Conservation (phyloP, 495 filamentous ascomycete genomes). For the Tuber umbilicatum region DNA sequence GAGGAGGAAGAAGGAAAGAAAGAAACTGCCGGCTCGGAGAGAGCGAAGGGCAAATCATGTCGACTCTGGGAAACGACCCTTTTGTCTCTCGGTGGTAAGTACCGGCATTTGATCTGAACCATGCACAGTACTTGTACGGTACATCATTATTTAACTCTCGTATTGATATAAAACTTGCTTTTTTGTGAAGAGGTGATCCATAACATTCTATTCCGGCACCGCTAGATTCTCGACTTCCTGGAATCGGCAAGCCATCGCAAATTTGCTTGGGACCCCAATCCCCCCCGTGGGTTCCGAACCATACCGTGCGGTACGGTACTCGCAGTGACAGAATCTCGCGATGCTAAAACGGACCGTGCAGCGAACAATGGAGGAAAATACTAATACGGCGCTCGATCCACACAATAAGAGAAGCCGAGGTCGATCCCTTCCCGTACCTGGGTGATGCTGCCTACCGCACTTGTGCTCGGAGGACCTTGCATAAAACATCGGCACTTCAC, state of each 20-base stretch:
- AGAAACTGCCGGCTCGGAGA: not conserved
- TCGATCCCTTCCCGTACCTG: not conserved
- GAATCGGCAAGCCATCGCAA: too few species aligned
- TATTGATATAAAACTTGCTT: not conserved
- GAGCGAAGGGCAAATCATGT: not conserved
- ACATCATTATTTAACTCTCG: not conserved
- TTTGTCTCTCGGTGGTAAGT: not conserved
- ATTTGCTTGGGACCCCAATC: too few species aligned
- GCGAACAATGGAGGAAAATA: not conserved
- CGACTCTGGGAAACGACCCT: not conserved
- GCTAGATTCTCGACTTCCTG: too few species aligned
- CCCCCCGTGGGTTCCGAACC: too few species aligned
- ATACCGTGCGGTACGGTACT: not conserved
- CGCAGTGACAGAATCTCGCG: not conserved
- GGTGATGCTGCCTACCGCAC: not conserved
- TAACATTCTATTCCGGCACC: too few species aligned
- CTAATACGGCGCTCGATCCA: not conserved
- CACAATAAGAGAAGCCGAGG: not conserved
- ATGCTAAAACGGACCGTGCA: not conserved
- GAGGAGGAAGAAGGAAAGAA: not conserved
- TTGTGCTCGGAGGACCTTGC: not conserved
- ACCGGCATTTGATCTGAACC: not conserved
- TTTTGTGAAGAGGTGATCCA: not conserved
- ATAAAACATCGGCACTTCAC: not conserved
- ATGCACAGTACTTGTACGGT: not conserved